Percentiles rank a stretch among this genome's conserved stretches.
These are phyloP conservation scores for Ogataea trehalophila DNA, from an alignment of 805 yeast genomes.

Conservation along the genomic window DNA sequence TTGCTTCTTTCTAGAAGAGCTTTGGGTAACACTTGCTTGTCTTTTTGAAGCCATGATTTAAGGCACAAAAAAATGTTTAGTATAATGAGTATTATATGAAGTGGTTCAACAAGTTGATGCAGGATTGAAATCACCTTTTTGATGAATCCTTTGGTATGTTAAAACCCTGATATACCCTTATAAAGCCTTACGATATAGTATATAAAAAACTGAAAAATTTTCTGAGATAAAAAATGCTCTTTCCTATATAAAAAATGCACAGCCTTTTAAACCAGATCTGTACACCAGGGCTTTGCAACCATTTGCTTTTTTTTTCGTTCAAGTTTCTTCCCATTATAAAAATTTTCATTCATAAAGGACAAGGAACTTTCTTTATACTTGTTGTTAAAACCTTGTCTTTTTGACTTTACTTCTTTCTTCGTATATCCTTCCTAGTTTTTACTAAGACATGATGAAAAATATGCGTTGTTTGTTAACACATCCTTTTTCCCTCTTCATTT, in stretches of 20 bases:
- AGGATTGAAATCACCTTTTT: neutral
- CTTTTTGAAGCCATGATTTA: neutral
- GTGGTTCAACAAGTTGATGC: neutral
- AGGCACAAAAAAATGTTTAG: neutral
- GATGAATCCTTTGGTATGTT: neutral
- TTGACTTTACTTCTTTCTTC: slow-evolving; percentile 21
- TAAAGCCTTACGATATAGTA: neutral
- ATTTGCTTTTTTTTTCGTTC: too few species aligned
- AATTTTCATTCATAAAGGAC: neutral
- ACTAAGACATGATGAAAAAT: slow-evolving; percentile 56
- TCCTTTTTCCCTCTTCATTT: slow-evolving; percentile 27
- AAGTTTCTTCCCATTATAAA: too few species aligned
- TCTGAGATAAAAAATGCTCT: neutral
- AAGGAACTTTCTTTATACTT: neutral
- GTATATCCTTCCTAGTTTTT: slow-evolving; percentile 66
- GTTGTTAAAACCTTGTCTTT: neutral
- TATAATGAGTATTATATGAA: neutral
- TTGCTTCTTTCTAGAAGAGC: slow-evolving; percentile 1
- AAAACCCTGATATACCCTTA: neutral
- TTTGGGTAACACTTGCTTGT: neutral
- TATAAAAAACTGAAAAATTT: slow-evolving; percentile 13
- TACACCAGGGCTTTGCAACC: too few species aligned
- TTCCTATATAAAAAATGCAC: neutral
- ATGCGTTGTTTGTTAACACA: slow-evolving; percentile 42
- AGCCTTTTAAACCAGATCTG: neutral